Base-by-base conservation (phyloP, 139 green algal species). In the Chlorella sp. region DNA sequence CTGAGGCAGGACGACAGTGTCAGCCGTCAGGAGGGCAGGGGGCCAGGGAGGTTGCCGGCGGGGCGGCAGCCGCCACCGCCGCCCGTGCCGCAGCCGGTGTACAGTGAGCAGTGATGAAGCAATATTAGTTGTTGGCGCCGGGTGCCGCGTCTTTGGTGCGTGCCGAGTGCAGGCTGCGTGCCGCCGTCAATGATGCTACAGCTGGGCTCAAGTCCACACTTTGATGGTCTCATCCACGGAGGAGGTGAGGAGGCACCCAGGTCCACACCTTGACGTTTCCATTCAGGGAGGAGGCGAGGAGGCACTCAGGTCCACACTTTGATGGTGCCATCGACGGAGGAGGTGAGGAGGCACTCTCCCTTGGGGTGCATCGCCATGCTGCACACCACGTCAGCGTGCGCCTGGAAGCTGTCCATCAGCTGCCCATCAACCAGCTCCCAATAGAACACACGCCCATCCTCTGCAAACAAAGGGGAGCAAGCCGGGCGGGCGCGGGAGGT, bases 381-480 rank as follows among this genome's bases (percentile, higher is more conserved):
- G 73, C 93, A 97, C 1, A 98, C 94, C 2, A 95, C 94, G 14
- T 91, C 93, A 0, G 57, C 60, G 79, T 99, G 97, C 7, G 96
- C 97, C 34, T 95, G 88, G 68, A 98, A 92, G 18, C n/a, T 61
- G 2, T 91, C 73, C 40, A 96, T 92, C 81, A 97, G 68, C 24
- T 88, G 75, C 21, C 88, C 94, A 7, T 97, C 95, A 21, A 99
- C 95, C 42, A 99, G 86, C 89, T 99, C 97, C 96, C 96, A 99
- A 78, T 95, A 97, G 11, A 94, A 90, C 21, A 99, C 95, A 0
- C 93, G 91, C 15, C 97, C 97, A 96, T 94, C 91, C 86, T 91
- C 48, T 81, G 68, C 61, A 88, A 1, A 40, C 24, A 16, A 2
- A 39, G 48, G 60, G 28, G 9, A 64, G 36, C 24, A 37, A 22